Evolutionary conservation across 306 rosid genomes (phyloP), one percentile per base, ranked within the genome.

Genomic region (Trifolium fragiferum): DNA sequence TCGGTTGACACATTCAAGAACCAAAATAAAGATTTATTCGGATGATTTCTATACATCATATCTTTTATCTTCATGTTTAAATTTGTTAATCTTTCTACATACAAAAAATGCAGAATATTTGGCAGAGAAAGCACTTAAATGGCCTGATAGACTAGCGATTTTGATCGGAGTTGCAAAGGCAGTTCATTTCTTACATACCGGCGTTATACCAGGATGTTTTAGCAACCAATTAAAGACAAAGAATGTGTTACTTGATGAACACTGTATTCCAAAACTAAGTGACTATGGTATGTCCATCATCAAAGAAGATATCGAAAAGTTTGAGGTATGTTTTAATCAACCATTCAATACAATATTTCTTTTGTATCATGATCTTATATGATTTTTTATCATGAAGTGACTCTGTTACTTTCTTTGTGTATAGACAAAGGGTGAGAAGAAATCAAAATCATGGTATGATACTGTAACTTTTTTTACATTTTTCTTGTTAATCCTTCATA

Each of bases 151-250:
- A 81, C 74, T 93, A 65, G 78, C 89, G 62, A 83, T 89, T 80
- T 76, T 91, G 46, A 89, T 88, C 63, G 98, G 98, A 82, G 81
- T 93, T 53, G 97, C 97, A 5, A 93, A 93, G 80, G 97, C 98
- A 16, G 92, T 93, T 59, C 87, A 93, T 70, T 91, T 86, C 72
- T 86, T 93, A 35, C 98, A 93, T 63, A 90, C 91, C 30, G 92
- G 98, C 23, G 91, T 85, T 40, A 88, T 89, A 70, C 97, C 97
- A 2, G 91, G 96, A 74, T 91, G 92, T 66, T 88, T 88, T 57
- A 82, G 82, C 79, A 89, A 93, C 82, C 84, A 74, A 60, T 60
- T 93, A 43, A 89, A 84, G 79, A 89, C 93, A 7, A 89, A 85
- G 80, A 89, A 81, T 66, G 71, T 93, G 67, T 81, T 93, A 80